A percentile compares a stretch with the other conserved stretches of the same genome.
phyloP scores from a whole-genome alignment of 805 yeast species.

The Torulaspora franciscae region DNA sequence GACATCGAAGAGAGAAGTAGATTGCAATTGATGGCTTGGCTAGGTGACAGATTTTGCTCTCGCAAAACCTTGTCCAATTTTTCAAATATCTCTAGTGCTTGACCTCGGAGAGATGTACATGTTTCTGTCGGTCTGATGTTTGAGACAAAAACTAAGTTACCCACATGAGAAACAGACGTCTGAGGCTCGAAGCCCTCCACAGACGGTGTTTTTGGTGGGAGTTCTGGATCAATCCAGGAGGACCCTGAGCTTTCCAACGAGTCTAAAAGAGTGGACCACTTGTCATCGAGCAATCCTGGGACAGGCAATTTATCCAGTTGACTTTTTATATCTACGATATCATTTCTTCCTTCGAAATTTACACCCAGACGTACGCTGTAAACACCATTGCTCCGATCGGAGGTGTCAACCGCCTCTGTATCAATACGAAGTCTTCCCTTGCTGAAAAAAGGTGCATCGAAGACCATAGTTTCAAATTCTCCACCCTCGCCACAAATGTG shows the following conservation, averaged over 20 bases:
- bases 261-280: constrained; percentile 24
- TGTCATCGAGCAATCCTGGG: constrained; percentile 20
- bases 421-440: constrained; percentile 45
- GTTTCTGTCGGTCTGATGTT: constrained; percentile 38
- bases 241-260: neutral
- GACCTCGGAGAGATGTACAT: constrained; percentile 37
- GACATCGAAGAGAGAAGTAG: constrained; percentile 61
- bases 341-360: constrained; percentile 40
- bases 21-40: constrained; percentile 55
- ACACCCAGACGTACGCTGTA: constrained; percentile 58
- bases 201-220: neutral
- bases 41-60: constrained; percentile 33
- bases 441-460: constrained; percentile 82
- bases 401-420: constrained; percentile 42
- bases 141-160: constrained; percentile 40
- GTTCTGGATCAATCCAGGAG: neutral
- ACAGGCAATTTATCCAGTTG: constrained; percentile 38
- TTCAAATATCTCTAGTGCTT: constrained; percentile 47
- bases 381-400: constrained; percentile 53
- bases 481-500: constrained; percentile 99
- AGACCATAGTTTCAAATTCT: constrained; percentile 88
- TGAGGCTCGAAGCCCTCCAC: neutral
- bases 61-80: constrained; percentile 39
- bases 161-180: constrained; percentile 20
- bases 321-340: constrained; percentile 17